phyloP scores from a whole-genome alignment of 2,329 filamentous ascomycete genomes.

The Cordyceps fumosorosea region DNA sequence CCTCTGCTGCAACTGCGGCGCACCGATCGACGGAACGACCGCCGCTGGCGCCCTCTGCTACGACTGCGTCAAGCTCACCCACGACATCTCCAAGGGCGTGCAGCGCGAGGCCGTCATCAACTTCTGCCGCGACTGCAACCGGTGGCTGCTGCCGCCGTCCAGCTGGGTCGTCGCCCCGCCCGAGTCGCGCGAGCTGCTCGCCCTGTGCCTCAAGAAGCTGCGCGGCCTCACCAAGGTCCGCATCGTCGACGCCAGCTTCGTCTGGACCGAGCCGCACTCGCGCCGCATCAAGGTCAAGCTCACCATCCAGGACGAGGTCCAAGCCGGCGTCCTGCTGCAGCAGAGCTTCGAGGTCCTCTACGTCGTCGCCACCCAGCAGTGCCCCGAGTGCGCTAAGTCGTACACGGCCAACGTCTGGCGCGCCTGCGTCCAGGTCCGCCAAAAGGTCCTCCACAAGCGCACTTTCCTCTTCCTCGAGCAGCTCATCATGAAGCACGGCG shows the following conservation, averaged over 20 bases:
- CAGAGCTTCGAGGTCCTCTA: slow-evolving; percentile 95
- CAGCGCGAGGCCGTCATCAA: slow-evolving; percentile 85
- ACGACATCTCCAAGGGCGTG: slow-evolving; percentile 88
- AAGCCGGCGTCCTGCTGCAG: slow-evolving; percentile 65
- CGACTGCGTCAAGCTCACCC: slow-evolving; percentile 90
- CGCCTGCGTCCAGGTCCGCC: slow-evolving; percentile 87
- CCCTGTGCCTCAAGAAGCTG: slow-evolving; percentile 83
- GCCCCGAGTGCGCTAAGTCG: slow-evolving; percentile 88
- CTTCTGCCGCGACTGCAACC: slow-evolving; percentile 89
- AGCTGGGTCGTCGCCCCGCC: slow-evolving; percentile 80
- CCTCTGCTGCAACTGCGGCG: slow-evolving; percentile 96
- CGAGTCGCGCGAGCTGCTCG: slow-evolving; percentile 88
- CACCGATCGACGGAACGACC: slow-evolving; percentile 86
- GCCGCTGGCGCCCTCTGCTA: slow-evolving; percentile 84
- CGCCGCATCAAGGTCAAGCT: slow-evolving; percentile 89
- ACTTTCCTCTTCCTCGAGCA: slow-evolving; percentile 71
- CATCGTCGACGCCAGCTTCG: slow-evolving; percentile 91
- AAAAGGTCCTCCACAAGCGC: slow-evolving; percentile 95
- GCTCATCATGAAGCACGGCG: slow-evolving; percentile 88
- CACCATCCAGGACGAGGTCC: slow-evolving; percentile 71
- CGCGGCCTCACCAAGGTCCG: slow-evolving; percentile 81
- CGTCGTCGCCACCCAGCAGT: slow-evolving; percentile 85
- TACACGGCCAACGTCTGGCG: slow-evolving; percentile 96
- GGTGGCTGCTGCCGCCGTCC: slow-evolving; percentile 80
- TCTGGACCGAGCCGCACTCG: slow-evolving; percentile 98